These are phyloP conservation scores for Ganoderma multipileum DNA, from an alignment of 1,284 basidiomycete genomes.

Conservation along the genomic window DNA sequence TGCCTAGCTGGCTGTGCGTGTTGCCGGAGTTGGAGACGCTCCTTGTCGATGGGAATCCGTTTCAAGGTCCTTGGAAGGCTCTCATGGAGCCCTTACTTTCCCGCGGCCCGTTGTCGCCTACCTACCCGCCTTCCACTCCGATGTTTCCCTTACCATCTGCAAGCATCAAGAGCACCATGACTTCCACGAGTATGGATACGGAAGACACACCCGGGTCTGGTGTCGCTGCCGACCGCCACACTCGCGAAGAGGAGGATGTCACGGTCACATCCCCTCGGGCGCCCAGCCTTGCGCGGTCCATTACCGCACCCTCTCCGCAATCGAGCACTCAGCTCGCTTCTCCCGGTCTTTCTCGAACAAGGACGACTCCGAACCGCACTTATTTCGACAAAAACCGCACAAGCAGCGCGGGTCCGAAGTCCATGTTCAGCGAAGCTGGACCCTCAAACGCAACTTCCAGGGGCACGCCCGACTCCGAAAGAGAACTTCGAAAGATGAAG, in stretches of 20 bases:
- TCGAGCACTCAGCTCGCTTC: constrained; percentile 35
- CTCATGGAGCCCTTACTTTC: constrained; percentile 84
- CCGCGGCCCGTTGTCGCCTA: constrained; percentile 62
- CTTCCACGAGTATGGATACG: constrained; percentile 50
- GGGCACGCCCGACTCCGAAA: constrained; percentile 43
- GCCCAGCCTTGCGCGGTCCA: constrained; percentile 52
- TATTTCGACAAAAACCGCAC: constrained; percentile 58
- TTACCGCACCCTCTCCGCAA: constrained; percentile 49
- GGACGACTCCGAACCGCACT: constrained; percentile 73
- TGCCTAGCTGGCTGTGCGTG: constrained; percentile 93
- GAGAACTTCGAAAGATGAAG: constrained; percentile 83
- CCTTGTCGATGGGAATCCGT: constrained; percentile 92
- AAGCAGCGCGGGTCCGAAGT: constrained; percentile 32
- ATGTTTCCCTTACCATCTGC: constrained; percentile 60
- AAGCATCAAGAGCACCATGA: constrained; percentile 47
- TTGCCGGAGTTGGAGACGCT: constrained; percentile 85
- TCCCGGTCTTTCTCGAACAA: constrained; percentile 66
- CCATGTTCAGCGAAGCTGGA: constrained; percentile 30
- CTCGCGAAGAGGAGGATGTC: constrained; percentile 63
- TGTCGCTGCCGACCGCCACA: constrained; percentile 28
- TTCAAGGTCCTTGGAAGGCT: constrained; percentile 90
- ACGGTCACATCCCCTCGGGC: constrained; percentile 73
- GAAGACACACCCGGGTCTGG: constrained; percentile 62
- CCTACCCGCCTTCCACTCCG: constrained; percentile 73
- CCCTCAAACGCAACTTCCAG: constrained; percentile 28